Evolutionary conservation across 108 stramenopile genomes (phyloP), one percentile per base, ranked within the genome.

Genomic region (Skeletonema grethae): DNA sequence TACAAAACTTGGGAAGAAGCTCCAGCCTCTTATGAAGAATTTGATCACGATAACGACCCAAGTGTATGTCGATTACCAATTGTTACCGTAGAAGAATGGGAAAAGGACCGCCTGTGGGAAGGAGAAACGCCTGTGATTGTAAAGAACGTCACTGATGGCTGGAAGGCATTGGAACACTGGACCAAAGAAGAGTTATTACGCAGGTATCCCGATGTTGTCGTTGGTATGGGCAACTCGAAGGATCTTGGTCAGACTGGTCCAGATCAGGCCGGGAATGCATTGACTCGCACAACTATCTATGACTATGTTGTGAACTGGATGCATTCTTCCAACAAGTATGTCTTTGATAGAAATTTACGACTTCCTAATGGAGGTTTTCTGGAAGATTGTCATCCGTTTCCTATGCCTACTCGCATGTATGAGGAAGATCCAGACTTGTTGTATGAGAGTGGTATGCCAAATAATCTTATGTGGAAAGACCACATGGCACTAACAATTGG

Each of bases 211-310:
- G 67, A 72, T 68, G 62, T 72, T 5, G 32, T 72, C 30, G 78
- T 79, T 31, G 78, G 78, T 3, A 79, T 79, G 78, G 78, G 78
- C 7, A 55, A 48, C 2, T 68, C 71, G 2, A 67, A 68, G 50
- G 63, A 72, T 9, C 72, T 79, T 45, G 78, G 78, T 25, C 78
- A 79, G 61, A 70, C 70, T 57, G 78, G 78, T 62, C 78, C 78
- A 24, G 78, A 79, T 66, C 61, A 79, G 20, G 76, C 76, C 15
- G 69, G 70, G 7, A 67, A 79, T 50, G 24, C 30, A 16, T 50
- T 79, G 59, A 66, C 36, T 5, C 62, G 72, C 58, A 70, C 70
- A 25, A 65, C 78, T 45, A 79, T 79, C 56, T 53, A 69, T 55
- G 71, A 79, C 46, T 79, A 67, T 22, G 66, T 79, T 2, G 20